These are phyloP conservation scores for Clathrospora elynae DNA, from an alignment of 2,329 filamentous ascomycete genomes.

Conservation along the genomic window DNA sequence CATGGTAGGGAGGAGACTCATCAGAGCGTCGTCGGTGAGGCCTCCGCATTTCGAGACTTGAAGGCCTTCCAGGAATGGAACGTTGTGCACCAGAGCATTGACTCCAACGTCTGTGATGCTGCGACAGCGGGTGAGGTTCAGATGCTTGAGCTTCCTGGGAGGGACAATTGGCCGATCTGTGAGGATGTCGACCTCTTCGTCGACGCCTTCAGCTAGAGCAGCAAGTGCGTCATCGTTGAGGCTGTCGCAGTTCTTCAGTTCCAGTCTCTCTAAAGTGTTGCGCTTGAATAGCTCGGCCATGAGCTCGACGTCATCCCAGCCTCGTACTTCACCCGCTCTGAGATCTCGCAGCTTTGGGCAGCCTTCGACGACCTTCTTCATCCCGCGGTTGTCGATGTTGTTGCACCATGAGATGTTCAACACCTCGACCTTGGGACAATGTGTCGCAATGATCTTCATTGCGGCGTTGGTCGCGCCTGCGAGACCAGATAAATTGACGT, in stretches of 20 bases:
- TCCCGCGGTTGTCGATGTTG: conserved; percentile 77
- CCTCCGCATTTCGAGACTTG: conserved; percentile 78
- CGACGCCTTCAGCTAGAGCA: conserved; percentile 73
- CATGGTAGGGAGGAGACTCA: conserved; percentile 73
- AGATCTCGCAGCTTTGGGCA: conserved; percentile 79
- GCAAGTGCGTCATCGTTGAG: conserved; percentile 75
- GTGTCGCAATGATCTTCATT: conserved; percentile 82
- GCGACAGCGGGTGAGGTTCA: conserved; percentile 82
- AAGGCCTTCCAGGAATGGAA: conserved; percentile 80
- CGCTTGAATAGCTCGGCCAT: conserved; percentile 75
- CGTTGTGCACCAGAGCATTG: conserved; percentile 71
- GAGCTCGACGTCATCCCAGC: conserved; percentile 75
- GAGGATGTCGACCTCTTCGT: conserved; percentile 80
- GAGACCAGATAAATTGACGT: conserved; percentile 85
- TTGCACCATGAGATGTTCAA: conserved; percentile 95
- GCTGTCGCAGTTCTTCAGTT: conserved; percentile 79
- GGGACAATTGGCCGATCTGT: conserved; percentile 77
- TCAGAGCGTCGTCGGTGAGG: conserved; percentile 74
- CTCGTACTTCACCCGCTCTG: conserved; percentile 77
- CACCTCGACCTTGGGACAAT: conserved; percentile 79
- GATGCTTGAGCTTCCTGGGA: conserved; percentile 76
- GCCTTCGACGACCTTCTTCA: conserved; percentile 72
- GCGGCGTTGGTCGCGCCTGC: conserved; percentile 79
- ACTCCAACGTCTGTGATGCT: conserved; percentile 75
- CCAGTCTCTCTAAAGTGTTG: conserved; percentile 81